Evolutionary conservation across 805 yeast genomes (phyloP).

Genomic region (Wickerhamomyces chambardii): DNA sequence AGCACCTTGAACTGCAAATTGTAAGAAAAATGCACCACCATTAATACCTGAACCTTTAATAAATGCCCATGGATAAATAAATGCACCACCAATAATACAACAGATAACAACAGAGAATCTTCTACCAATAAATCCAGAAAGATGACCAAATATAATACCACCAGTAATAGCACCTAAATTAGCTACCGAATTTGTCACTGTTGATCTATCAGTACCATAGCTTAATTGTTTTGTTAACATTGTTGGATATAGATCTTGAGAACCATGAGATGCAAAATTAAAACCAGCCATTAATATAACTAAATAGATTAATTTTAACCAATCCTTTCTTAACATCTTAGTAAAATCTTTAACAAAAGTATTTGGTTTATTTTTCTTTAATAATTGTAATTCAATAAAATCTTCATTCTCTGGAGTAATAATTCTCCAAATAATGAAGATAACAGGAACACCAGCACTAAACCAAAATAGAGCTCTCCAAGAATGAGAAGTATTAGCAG

Average conservation of each 20-base stretch:
- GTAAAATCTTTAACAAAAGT: constrained; percentile 23
- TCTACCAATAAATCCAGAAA: constrained; percentile 47
- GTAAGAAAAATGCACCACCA: constrained; percentile 54
- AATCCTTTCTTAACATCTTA: constrained; percentile 33
- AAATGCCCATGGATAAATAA: constrained; percentile 58
- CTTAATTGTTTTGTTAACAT: constrained; percentile 36
- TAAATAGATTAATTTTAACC: constrained; percentile 50
- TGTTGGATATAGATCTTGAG: constrained; percentile 57
- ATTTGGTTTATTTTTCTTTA: constrained; percentile 20
- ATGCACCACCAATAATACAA: constrained; percentile 47
- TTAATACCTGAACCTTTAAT: constrained; percentile 36
- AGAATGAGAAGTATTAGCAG: constrained; percentile 36
- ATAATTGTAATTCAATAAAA: constrained; percentile 31
- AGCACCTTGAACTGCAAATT: constrained; percentile 58
- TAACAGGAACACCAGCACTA: constrained; percentile 47
- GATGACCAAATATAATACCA: constrained; percentile 46
- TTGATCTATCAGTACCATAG: constrained; percentile 32
- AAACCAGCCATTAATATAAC: constrained; percentile 55
- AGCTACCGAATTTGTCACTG: constrained; percentile 49
- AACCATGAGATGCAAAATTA: constrained; percentile 54
- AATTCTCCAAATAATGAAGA: constrained; percentile 32
- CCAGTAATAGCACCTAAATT: constrained; percentile 52
- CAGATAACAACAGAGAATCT: constrained; percentile 42
- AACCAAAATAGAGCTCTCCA: constrained; percentile 70
- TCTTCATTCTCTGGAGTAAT: constrained; percentile 44